Conservation (phyloP, 345 rosid species). For the Barbarea vulgaris region DNA sequence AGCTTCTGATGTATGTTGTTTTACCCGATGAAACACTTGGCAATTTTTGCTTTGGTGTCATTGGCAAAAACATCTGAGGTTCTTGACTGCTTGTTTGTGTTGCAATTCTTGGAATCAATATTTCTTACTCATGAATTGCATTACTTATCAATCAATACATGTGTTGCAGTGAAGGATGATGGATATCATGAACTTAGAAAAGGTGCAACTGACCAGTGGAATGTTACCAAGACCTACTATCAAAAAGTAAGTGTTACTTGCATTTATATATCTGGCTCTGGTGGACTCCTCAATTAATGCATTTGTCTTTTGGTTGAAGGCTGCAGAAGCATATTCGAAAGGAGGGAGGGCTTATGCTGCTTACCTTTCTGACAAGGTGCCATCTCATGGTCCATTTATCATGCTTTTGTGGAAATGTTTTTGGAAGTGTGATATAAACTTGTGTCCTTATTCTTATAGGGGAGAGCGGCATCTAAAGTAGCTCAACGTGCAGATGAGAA, state of each 20-base stretch:
- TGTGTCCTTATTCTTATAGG: constrained; percentile 47
- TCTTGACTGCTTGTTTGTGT: constrained; percentile 20
- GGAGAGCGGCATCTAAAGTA: constrained; percentile 52
- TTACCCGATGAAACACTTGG: constrained; percentile 33
- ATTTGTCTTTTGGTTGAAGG: constrained; percentile 48
- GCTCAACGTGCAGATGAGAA: constrained; percentile 78
- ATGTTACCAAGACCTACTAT: constrained; percentile 58
- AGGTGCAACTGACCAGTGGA: constrained; percentile 72
- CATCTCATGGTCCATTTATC: constrained; percentile 10
- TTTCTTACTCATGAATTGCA: background rate
- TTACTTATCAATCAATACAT: constrained; percentile 21
- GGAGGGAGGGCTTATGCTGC: constrained; percentile 67
- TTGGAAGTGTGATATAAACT: background rate
- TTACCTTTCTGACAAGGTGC: constrained; percentile 83
- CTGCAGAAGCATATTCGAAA: constrained; percentile 78
- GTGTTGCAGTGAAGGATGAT: constrained; percentile 62
- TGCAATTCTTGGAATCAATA: constrained; percentile 1
- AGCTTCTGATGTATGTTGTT: constrained; percentile 28
- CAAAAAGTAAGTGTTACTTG: constrained; percentile 56
- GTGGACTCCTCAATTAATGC: constrained; percentile 1
- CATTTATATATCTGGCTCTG: constrained; percentile 5
- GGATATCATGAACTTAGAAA: constrained; percentile 66
- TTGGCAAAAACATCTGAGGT: constrained; percentile 39
- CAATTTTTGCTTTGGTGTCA: constrained; percentile 36
- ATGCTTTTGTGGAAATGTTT: background rate